phyloP scores from a whole-genome alignment of 345 rosid species.

The Citrus australasica region DNA sequence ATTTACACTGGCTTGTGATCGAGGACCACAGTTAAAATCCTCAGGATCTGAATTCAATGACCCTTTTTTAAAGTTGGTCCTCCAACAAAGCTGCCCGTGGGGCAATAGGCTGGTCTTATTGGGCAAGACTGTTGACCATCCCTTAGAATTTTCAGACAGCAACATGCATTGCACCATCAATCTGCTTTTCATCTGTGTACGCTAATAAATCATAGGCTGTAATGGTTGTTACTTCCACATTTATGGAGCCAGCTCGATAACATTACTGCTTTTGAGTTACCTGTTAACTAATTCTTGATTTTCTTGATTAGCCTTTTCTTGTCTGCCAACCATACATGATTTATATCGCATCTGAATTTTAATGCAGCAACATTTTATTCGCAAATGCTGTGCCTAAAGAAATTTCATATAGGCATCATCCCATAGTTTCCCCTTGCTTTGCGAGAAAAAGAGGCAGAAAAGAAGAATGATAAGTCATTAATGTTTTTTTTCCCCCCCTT shows the following conservation, averaged over 20 bases:
- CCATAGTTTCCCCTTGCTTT: background rate
- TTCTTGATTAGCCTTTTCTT: background rate
- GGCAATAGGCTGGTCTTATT: background rate
- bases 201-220: background rate
- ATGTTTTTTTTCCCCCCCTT: no score
- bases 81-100: background rate
- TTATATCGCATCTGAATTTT: background rate
- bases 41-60: background rate
- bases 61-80: background rate
- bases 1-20: background rate
- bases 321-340: background rate
- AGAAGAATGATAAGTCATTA: no score
- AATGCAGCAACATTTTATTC: background rate
- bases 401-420: background rate
- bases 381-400: background rate
- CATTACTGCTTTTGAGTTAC: background rate
- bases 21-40: background rate
- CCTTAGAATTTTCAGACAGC: background rate
- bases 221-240: slow-evolving; percentile 4
- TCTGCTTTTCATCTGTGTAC: background rate
- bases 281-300: background rate
- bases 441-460: background rate
- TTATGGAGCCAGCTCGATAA: background rate
- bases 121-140: slow-evolving; percentile 4
- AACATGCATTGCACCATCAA: background rate